These are phyloP conservation scores for Tylopilus felleus DNA, from an alignment of 768 basidiomycete species.

Conservation along the genomic window DNA sequence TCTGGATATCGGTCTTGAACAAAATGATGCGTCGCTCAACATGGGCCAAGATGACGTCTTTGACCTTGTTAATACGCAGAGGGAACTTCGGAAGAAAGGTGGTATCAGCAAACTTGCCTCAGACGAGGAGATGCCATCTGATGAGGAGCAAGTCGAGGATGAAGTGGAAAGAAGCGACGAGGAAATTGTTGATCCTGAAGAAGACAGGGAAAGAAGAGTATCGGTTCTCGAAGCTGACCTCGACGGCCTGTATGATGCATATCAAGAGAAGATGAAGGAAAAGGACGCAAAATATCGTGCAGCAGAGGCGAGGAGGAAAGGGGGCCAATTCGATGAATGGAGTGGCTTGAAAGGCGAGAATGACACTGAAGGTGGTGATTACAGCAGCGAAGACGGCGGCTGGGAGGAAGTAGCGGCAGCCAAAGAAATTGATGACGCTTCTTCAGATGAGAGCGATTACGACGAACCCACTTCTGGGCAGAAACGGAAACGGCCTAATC, in stretches of 20 bases:
- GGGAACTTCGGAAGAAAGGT: slow-evolving; percentile 39
- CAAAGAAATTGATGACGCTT: slow-evolving; percentile 48
- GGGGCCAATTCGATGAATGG: slow-evolving; percentile 80
- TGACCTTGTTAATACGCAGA: slow-evolving; percentile 68
- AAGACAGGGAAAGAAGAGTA: slow-evolving; percentile 64
- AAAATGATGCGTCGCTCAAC: slow-evolving; percentile 68
- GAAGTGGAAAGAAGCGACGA: slow-evolving; percentile 32
- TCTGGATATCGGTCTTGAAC: slow-evolving; percentile 91
- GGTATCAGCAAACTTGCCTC: slow-evolving; percentile 37
- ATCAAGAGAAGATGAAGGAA: slow-evolving; percentile 75
- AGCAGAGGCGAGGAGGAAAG: slow-evolving; percentile 69
- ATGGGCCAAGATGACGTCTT: slow-evolving; percentile 85
- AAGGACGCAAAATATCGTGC: slow-evolving; percentile 86
- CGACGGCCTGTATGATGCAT: slow-evolving; percentile 85
- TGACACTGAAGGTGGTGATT: slow-evolving; percentile 36
- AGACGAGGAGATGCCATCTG: slow-evolving; percentile 42
- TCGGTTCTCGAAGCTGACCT: slow-evolving; percentile 76
- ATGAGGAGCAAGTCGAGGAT: slow-evolving; percentile 42
- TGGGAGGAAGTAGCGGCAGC: slow-evolving; percentile 64
- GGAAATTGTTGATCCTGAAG: slow-evolving; percentile 56
- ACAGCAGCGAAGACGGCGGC: slow-evolving; percentile 50
- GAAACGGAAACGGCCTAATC: slow-evolving; percentile 42
- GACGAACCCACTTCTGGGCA: slow-evolving; percentile 29
- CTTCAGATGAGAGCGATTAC: slow-evolving; percentile 52
- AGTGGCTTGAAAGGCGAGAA: slow-evolving; percentile 58